Conservation (phyloP, 2,329 filamentous ascomycete species). For the Neobulgaria alba region DNA sequence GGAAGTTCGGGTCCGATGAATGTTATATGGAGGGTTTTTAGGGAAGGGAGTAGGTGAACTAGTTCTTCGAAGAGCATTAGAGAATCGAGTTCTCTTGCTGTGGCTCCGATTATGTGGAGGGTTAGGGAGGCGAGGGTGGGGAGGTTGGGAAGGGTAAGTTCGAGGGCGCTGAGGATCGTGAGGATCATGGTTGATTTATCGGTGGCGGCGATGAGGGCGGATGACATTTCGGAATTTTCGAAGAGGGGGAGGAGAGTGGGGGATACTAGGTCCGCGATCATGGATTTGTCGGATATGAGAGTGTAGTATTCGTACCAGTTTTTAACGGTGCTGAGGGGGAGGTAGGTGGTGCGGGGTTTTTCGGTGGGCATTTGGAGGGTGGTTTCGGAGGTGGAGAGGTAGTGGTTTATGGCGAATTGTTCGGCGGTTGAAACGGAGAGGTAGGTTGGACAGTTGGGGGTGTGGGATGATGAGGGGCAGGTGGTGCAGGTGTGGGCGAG, state of each 20-base stretch:
- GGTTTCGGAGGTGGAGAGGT: slow-evolving; percentile 1
- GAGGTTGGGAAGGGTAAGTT: slow-evolving; percentile 8
- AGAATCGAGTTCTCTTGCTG: slow-evolving; percentile 7
- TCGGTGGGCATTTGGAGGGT: slow-evolving; percentile 6
- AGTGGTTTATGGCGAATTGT: slow-evolving; percentile 9
- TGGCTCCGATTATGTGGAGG: slow-evolving; percentile 16
- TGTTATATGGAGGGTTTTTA: slow-evolving; percentile 3
- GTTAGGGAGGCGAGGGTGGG: slow-evolving; percentile 2
- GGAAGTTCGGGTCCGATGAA: slow-evolving; percentile 12
- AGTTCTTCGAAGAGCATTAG: slow-evolving; percentile 15
- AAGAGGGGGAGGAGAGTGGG: slow-evolving; percentile 1
- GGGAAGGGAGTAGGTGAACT: slow-evolving; percentile 11
- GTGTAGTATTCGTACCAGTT: slow-evolving; percentile 17
- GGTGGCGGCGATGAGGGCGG: slow-evolving; percentile 4
- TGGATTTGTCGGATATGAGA: slow-evolving; percentile 11
- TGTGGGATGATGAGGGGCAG: slow-evolving; percentile 5
- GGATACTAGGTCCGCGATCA: slow-evolving; percentile 1
- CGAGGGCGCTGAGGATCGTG: slow-evolving; percentile 14
- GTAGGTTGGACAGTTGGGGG: slow-evolving; percentile 4
- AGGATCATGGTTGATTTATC: slow-evolving; percentile 11
- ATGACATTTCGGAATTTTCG: slow-evolving; percentile 1
- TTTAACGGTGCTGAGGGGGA: slow-evolving; percentile 8
- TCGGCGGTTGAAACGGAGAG: slow-evolving; percentile 5
- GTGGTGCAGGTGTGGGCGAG: slow-evolving; percentile 8
- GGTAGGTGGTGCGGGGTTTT: slow-evolving; percentile 8